Evolutionary conservation across 768 basidiomycete species (phyloP).

Genomic region (Chalciporus piperatus): DNA sequence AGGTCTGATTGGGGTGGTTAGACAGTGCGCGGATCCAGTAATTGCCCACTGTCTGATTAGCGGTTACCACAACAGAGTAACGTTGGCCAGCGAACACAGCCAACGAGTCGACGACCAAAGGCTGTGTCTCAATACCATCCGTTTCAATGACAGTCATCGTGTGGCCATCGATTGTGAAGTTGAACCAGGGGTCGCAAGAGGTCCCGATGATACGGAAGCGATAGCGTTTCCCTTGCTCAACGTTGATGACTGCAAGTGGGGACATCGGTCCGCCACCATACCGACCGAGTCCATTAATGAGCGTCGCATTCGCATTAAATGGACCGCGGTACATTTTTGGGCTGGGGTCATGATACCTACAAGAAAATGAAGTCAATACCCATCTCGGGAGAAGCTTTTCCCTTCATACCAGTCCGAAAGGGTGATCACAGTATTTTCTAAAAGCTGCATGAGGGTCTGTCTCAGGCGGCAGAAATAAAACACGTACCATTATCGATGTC

Average conservation of each 20-base stretch:
- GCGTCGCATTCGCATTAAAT: slow-evolving; percentile 26
- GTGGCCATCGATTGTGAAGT: slow-evolving; percentile 46
- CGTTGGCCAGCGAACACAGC: slow-evolving; percentile 49
- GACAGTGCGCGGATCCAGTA: slow-evolving; percentile 41
- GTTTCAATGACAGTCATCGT: slow-evolving; percentile 45
- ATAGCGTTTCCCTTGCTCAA: slow-evolving; percentile 34
- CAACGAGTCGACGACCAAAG: slow-evolving; percentile 40
- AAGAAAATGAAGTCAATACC: too few relatives aligned
- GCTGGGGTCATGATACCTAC: slow-evolving; percentile 21
- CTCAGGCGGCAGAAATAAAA: too few relatives aligned
- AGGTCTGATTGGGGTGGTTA: slow-evolving; percentile 9
- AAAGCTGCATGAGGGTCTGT: too few relatives aligned
- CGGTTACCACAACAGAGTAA: slow-evolving; percentile 43
- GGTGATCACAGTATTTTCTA: slow-evolving; percentile 42
- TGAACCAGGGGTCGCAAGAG: slow-evolving; percentile 43
- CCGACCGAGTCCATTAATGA: slow-evolving; percentile 42
- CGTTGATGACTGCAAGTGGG: slow-evolving; percentile 35
- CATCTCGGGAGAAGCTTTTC: too few relatives aligned
- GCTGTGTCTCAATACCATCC: slow-evolving; percentile 39
- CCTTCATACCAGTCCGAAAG: slow-evolving; percentile 27
- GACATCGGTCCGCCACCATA: slow-evolving; percentile 32
- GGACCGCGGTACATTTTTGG: slow-evolving; percentile 1
- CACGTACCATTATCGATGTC: slow-evolving; percentile 39
- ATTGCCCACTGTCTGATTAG: slow-evolving; percentile 32
- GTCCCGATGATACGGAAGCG: slow-evolving; percentile 36